Percentiles rank a stretch among this genome's conserved stretches.
phyloP scores from a whole-genome alignment of 352 stramenopile genomes.

The Globisporangium megalacanthum region DNA sequence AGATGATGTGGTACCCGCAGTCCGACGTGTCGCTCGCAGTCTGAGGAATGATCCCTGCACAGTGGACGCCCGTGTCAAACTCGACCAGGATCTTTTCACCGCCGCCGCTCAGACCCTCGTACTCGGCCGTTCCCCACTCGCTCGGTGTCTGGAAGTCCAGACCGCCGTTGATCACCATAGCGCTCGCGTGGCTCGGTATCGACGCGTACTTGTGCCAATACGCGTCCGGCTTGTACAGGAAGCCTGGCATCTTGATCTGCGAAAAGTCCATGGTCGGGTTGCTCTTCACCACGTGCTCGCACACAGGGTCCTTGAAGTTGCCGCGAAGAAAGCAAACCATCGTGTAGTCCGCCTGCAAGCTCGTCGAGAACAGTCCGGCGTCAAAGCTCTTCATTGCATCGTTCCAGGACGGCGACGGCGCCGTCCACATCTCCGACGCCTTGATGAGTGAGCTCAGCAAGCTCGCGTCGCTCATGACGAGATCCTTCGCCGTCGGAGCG shows the following conservation, averaged over 20 bases:
- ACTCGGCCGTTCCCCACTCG: conserved; percentile 18
- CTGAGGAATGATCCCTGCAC: background rate
- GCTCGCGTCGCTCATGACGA: conserved; percentile 7
- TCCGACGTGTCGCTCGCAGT: background rate
- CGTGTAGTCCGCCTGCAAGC: conserved; percentile 1
- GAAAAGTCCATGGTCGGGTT: conserved; percentile 2
- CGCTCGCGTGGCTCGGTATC: conserved; percentile 19
- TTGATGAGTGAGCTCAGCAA: conserved; percentile 22
- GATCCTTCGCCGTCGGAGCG: conserved; percentile 7
- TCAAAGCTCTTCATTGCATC: conserved; percentile 6
- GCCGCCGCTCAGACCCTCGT: conserved; percentile 13
- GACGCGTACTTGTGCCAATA: conserved; percentile 23
- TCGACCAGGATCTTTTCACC: conserved; percentile 17
- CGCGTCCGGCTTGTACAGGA: conserved; percentile 23
- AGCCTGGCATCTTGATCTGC: conserved; percentile 4
- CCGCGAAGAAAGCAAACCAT: conserved; percentile 17
- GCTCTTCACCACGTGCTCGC: background rate
- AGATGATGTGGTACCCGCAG: conserved; percentile 1
- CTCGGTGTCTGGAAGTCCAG: conserved; percentile 22
- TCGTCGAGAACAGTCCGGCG: conserved; percentile 10
- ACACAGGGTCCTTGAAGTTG: conserved; percentile 12
- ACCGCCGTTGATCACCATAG: conserved; percentile 23
- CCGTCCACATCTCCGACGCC: conserved; percentile 22
- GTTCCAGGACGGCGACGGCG: conserved; percentile 17
- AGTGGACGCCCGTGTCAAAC: conserved; percentile 1